Evolutionary conservation across 345 rosid species (phyloP), one percentile per base, ranked within the genome.

Genomic region (Hibiscus tridactylites): DNA sequence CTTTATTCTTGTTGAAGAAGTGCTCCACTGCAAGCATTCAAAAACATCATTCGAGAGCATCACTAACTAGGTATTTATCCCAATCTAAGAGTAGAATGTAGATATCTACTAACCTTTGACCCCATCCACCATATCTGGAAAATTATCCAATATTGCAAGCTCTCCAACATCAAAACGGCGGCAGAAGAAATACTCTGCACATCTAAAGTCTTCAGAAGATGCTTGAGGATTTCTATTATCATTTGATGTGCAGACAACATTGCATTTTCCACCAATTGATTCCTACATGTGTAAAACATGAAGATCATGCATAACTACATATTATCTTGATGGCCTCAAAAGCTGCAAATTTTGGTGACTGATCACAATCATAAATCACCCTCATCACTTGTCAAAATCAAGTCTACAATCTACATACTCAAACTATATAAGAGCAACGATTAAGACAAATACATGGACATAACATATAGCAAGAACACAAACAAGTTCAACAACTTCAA

Each of bases 91-190:
- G 39, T 56, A 44, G 24, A 21, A 21, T 21, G 24, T 21, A 21
- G 58, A 54, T 15, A 72, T 24, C 9, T 24, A 69, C 6, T 24
- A 69, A 89, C 94, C 94, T 83, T 65, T 72, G 61, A 87, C 37
- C 63, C 88, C 86, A 68, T 68, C 75, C 63, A 87, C 81, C 37
- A 77, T 60, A 79, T 81, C 80, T 17, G 81, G 50, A 75, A 81
- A 80, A 52, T 24, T 56, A 50, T 73, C 16, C 12, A 60, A 77
- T 74, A 87, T 76, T 57, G 47, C 73, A 3, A 0, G 49, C 57
- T 50, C 75, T 29, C 58, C 80, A 56, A 84, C 87, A 81, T 89
- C 87, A 37, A 87, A 89, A 74, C 82, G 74, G 67, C 73, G 53
- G 59, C 71, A 70, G 78, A 87, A 89, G 58, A 84, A 26, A 75